These are phyloP conservation scores for Thelephora ganbajun DNA, from an alignment of 768 basidiomycete genomes.

Conservation along the genomic window DNA sequence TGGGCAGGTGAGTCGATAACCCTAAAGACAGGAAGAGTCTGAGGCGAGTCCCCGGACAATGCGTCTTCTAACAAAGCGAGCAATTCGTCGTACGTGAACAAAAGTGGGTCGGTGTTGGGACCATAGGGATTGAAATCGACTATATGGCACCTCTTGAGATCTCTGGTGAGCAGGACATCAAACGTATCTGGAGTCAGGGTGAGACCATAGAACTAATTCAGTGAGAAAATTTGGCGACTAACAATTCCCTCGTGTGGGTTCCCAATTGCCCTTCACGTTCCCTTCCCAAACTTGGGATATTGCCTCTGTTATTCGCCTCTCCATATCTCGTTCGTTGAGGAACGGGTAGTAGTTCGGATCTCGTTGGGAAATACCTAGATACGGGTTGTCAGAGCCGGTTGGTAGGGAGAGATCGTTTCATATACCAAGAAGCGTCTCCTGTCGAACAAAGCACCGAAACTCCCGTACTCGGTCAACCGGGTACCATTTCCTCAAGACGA, in stretches of 20 bases:
- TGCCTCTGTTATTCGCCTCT: conserved; percentile 33
- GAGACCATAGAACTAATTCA: not conserved
- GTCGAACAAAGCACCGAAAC: conserved; percentile 80
- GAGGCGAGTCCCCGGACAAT: not conserved
- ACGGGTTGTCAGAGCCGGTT: not conserved
- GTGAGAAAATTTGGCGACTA: conserved; percentile 18
- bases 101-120: conserved; percentile 71
- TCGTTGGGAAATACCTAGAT: conserved; percentile 69
- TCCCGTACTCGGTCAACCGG: conserved; percentile 74
- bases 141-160: conserved; percentile 62
- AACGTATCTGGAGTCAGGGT: conserved; percentile 48
- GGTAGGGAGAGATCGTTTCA: conserved; percentile 4
- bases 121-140: conserved; percentile 89
- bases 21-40: conserved; percentile 26
- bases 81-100: conserved; percentile 78
- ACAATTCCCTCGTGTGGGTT: conserved; percentile 47
- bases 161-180: conserved; percentile 77
- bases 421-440: conserved; percentile 59
- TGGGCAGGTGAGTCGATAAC: conserved; percentile 68
- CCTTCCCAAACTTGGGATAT: conserved; percentile 55
- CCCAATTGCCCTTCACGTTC: conserved; percentile 49
- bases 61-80: conserved; percentile 19
- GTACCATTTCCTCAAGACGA: conserved; percentile 87
- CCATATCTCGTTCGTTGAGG: conserved; percentile 48
- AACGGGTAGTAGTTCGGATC: conserved; percentile 86